A percentile compares a stretch with the other conserved stretches of the same genome.
phyloP scores from a whole-genome alignment of 2,329 filamentous ascomycete genomes.

The Alternaria sp. region DNA sequence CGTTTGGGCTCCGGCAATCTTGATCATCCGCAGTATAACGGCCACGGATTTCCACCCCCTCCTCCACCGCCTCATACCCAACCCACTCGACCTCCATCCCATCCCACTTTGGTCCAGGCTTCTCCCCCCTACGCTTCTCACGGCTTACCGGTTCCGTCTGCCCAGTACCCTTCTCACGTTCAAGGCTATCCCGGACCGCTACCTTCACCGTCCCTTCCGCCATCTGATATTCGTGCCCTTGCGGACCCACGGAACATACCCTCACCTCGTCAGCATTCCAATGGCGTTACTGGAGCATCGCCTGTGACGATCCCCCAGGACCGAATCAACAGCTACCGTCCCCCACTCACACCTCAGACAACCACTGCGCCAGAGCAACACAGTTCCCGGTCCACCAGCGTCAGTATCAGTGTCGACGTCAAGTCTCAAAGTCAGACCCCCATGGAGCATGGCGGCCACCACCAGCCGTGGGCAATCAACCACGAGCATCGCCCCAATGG shows the following conservation, averaged over 20 bases:
- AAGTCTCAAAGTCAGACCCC: constrained; percentile 34
- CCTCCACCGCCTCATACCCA: constrained; percentile 41
- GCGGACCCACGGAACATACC: constrained; percentile 43
- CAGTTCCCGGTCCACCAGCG: constrained; percentile 32
- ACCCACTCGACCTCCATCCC: constrained; percentile 36
- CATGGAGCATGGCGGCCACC: constrained; percentile 47
- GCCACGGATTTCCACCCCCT: constrained; percentile 40
- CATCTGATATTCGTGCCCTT: constrained; percentile 42
- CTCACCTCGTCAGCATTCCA: constrained; percentile 43
- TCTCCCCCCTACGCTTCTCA: constrained; percentile 37
- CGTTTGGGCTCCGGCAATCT: constrained; percentile 48
- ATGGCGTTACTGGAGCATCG: constrained; percentile 41
- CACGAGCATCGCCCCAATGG: constrained; percentile 44
- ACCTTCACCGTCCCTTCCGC: constrained; percentile 41
- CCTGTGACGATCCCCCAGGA: constrained; percentile 44
- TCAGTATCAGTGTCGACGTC: constrained; percentile 33
- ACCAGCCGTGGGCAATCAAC: constrained; percentile 39
- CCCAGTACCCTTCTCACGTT: constrained; percentile 27
- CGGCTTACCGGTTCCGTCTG: constrained; percentile 31
- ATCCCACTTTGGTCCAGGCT: constrained; percentile 39
- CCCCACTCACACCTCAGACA: constrained; percentile 41
- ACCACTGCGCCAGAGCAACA: constrained; percentile 27
- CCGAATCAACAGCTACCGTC: constrained; percentile 40
- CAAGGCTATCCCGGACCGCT: constrained; percentile 31
- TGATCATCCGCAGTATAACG: constrained; percentile 36